Evolutionary conservation across 331 rosid genomes (phyloP).

Genomic region (Stylosanthes scabra): DNA sequence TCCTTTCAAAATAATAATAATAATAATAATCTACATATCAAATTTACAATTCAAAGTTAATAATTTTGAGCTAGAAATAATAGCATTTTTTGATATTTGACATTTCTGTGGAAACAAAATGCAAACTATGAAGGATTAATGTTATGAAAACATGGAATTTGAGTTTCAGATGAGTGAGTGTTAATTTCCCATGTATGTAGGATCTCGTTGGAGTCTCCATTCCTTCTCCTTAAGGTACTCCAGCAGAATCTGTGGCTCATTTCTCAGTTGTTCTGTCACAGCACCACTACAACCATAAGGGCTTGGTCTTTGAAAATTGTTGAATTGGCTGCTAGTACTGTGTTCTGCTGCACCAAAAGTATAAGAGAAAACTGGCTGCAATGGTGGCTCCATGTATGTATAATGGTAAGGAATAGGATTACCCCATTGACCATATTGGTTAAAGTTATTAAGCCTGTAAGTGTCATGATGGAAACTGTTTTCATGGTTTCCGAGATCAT

Average conservation of each 20-base stretch:
- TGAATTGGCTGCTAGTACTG: constrained; percentile 37
- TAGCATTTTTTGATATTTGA: background rate
- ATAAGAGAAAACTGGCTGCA: constrained; percentile 52
- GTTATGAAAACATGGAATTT: background rate
- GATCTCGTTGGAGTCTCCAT: constrained; percentile 71
- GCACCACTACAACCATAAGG: constrained; percentile 62
- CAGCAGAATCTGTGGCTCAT: constrained; percentile 74
- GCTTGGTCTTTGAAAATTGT: constrained; percentile 64
- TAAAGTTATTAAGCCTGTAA: constrained; percentile 28
- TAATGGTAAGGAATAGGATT: constrained; percentile 42
- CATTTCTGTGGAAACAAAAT: background rate
- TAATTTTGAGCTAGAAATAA: too few relatives aligned
- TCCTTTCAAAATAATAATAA: too few relatives aligned
- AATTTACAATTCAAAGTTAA: too few relatives aligned
- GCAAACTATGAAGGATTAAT: too few relatives aligned
- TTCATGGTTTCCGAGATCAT: constrained; percentile 42
- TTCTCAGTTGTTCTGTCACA: constrained; percentile 57
- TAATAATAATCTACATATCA: too few relatives aligned
- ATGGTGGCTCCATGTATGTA: constrained; percentile 46
- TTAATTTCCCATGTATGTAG: constrained; percentile 16
- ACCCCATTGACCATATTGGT: constrained; percentile 50
- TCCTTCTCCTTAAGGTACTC: constrained; percentile 80
- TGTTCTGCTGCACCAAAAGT: constrained; percentile 47
- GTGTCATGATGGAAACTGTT: constrained; percentile 35
- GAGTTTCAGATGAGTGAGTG: background rate